A percentile compares a stretch with the other conserved stretches of the same genome.
Evolutionary conservation across 2,329 filamentous ascomycete genomes (phyloP).

Genomic region (Trichophyton mentagrophytes): DNA sequence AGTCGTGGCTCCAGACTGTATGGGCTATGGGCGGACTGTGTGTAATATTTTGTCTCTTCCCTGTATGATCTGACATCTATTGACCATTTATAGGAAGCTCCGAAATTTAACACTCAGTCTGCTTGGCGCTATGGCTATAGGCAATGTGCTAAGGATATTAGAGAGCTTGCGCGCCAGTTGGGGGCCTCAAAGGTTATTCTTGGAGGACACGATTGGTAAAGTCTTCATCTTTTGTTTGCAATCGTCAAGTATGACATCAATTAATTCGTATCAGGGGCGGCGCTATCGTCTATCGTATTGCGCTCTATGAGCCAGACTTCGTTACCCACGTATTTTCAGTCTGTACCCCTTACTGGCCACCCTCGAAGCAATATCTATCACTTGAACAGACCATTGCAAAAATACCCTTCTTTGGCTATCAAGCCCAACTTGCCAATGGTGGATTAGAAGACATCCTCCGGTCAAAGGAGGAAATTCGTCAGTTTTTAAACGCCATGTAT

Average conservation of each 20-base stretch:
- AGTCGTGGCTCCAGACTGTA: constrained; percentile 72
- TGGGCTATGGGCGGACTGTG: constrained; percentile 72
- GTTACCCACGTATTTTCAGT: constrained; percentile 64
- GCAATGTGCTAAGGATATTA: constrained; percentile 60
- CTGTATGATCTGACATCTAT: neutral
- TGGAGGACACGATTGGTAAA: constrained; percentile 74
- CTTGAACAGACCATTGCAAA: constrained; percentile 47
- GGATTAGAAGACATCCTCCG: constrained; percentile 49
- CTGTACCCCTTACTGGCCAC: constrained; percentile 60
- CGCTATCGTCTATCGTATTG: constrained; percentile 58
- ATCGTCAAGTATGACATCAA: neutral
- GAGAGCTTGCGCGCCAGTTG: constrained; percentile 52
- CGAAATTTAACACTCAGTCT: constrained; percentile 46
- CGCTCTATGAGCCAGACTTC: constrained; percentile 59
- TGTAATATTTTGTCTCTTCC: constrained; percentile 7
- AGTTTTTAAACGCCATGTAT: constrained; percentile 60
- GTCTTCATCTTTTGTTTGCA: neutral
- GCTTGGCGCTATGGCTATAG: constrained; percentile 57
- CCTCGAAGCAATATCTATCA: constrained; percentile 40
- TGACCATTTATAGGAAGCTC: constrained; percentile 25
- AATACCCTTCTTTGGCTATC: constrained; percentile 66
- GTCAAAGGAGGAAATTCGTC: constrained; percentile 49
- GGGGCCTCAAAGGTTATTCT: constrained; percentile 53
- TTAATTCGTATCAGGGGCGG: constrained; percentile 48
- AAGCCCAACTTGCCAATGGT: constrained; percentile 62